These are phyloP conservation scores for Cornus florida DNA, from an alignment of 148 eudicot genomes.

Conservation along the genomic window DNA sequence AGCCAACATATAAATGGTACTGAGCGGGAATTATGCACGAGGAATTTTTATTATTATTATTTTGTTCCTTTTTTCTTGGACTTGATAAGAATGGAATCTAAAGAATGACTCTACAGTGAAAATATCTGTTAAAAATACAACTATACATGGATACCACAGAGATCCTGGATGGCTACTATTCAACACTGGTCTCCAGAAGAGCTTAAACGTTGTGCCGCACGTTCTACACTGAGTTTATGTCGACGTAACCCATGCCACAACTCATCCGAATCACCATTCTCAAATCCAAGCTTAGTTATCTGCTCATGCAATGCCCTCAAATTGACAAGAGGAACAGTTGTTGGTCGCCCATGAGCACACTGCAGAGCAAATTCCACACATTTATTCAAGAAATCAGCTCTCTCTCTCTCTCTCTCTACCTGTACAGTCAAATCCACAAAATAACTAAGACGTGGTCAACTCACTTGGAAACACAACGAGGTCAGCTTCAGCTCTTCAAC, in stretches of 20 bases:
- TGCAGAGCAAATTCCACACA: constrained; percentile 27
- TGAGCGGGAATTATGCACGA: no score
- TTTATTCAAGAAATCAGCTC: not conserved
- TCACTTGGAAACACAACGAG: constrained; percentile 89
- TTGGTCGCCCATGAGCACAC: constrained; percentile 99
- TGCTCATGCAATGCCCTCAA: constrained; percentile 61
- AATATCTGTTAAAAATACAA: not conserved
- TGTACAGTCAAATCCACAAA: not conserved
- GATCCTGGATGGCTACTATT: not conserved
- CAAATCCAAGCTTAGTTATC: constrained; percentile 47
- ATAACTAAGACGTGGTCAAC: constrained; percentile 12
- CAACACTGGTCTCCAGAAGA: constrained; percentile 23
- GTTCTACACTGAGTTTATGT: constrained; percentile 43
- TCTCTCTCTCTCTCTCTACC: not conserved
- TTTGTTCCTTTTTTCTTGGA: not conserved
- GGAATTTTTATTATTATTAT: no score
- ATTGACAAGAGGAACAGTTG: constrained; percentile 81
- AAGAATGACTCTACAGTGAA: not conserved
- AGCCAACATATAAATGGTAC: no score
- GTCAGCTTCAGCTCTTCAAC: constrained; percentile 92
- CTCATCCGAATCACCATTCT: constrained; percentile 23
- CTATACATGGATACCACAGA: not conserved
- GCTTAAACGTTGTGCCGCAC: constrained; percentile 52
- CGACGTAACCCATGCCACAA: constrained; percentile 74
- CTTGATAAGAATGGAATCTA: not conserved